Evolutionary conservation across 139 green algal species (phyloP).

Genomic region (Monoraphidium neglectum): DNA sequence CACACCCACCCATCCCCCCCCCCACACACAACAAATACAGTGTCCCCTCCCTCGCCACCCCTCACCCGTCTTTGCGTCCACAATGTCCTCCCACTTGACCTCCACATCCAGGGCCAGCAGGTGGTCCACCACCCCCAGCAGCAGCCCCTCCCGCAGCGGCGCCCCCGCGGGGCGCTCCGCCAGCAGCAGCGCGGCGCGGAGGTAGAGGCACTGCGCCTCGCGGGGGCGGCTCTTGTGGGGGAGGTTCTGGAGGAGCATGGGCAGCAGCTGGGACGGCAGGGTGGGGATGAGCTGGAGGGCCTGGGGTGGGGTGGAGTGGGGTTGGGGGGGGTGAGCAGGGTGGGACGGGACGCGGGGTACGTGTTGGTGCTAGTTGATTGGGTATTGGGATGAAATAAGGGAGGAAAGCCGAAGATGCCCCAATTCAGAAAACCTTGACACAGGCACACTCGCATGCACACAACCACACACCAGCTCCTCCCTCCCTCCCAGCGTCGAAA

Average conservation of each 20-base stretch:
- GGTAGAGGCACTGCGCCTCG: slow-evolving; percentile 73
- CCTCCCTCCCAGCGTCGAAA: background rate
- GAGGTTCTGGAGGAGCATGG: slow-evolving; percentile 54
- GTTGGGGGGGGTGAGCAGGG: background rate
- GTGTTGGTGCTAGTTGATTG: background rate
- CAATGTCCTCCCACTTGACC: slow-evolving; percentile 92
- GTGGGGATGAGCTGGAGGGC: slow-evolving; percentile 77
- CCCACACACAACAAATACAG: background rate
- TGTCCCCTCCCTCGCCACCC: background rate
- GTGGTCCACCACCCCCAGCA: slow-evolving; percentile 70
- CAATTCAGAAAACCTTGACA: background rate
- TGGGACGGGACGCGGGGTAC: background rate
- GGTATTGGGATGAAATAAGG: background rate
- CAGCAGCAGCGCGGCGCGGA: slow-evolving; percentile 61
- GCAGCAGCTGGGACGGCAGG: slow-evolving; percentile 52
- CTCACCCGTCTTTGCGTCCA: slow-evolving; percentile 54
- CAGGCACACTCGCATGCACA: background rate
- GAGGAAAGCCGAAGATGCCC: background rate
- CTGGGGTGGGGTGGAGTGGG: slow-evolving; percentile 22
- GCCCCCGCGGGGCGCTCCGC: slow-evolving; percentile 55
- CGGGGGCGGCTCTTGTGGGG: slow-evolving; percentile 74
- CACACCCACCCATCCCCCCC: background rate
- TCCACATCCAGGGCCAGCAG: slow-evolving; percentile 82
- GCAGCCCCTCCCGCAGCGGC: slow-evolving; percentile 62
- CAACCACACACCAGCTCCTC: background rate